Evolutionary conservation across 2,329 filamentous ascomycete species (phyloP).

Genomic region (Plenodomus tracheiphilus): DNA sequence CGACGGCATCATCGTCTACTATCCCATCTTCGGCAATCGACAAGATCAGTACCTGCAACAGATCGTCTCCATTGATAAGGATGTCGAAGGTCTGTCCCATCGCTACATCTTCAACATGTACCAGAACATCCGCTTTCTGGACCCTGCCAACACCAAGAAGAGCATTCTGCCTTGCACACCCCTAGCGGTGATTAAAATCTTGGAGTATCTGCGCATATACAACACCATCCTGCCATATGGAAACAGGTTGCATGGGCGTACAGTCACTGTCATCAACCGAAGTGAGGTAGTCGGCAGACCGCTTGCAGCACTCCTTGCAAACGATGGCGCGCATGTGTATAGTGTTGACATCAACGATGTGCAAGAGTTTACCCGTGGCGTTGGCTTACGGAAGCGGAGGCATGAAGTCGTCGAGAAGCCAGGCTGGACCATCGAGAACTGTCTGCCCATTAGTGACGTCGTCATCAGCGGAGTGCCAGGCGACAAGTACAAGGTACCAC

Average conservation of each 20-base stretch:
- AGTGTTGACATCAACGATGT: constrained; percentile 91
- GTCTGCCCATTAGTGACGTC: constrained; percentile 85
- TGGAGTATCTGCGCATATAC: constrained; percentile 95
- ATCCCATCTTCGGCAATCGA: constrained; percentile 88
- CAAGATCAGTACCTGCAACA: constrained; percentile 97
- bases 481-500: constrained; percentile 87
- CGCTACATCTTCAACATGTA: constrained; percentile 99
- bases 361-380: constrained; percentile 87
- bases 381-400: constrained; percentile 79
- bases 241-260: constrained; percentile 89
- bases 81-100: constrained; percentile 93
- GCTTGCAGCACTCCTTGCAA: constrained; percentile 88
- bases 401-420: constrained; percentile 87
- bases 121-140: constrained; percentile 93
- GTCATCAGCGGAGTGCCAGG: constrained; percentile 91
- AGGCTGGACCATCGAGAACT: constrained; percentile 77
- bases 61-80: constrained; percentile 85
- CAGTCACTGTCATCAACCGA: constrained; percentile 94
- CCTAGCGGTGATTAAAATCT: constrained; percentile 92
- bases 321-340: constrained; percentile 94
- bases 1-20: constrained; percentile 96
- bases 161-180: constrained; percentile 95
- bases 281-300: constrained; percentile 95
- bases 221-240: constrained; percentile 92
- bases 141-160: constrained; percentile 79